phyloP scores from a whole-genome alignment of 208 protist species.

The Acanthamoeba lenticulata region DNA sequence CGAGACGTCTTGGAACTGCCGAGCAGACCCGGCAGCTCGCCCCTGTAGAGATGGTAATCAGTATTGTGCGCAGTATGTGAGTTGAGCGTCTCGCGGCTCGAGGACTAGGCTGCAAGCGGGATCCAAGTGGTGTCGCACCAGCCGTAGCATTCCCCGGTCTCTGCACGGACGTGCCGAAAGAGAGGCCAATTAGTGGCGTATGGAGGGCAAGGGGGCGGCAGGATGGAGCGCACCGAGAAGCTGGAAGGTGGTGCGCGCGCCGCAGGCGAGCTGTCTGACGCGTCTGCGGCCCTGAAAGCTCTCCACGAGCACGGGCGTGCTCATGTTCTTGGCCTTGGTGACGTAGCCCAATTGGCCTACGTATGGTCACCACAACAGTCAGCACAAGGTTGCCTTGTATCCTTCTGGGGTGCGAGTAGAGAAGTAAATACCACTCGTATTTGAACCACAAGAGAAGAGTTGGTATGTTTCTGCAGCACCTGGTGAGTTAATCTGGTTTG shows the following conservation, averaged over 20 bases:
- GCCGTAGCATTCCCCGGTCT: constrained; percentile 29
- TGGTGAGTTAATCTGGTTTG: background rate
- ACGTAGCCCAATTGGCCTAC: background rate
- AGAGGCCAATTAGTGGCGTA: background rate
- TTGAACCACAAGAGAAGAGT: background rate
- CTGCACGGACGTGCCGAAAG: background rate
- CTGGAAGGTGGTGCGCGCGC: background rate
- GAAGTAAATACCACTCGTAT: background rate
- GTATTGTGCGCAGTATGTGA: too few relatives aligned
- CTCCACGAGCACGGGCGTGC: background rate
- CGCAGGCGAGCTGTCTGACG: constrained; percentile 47
- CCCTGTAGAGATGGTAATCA: too few relatives aligned
- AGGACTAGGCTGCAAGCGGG: too few relatives aligned
- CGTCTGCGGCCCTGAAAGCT: background rate
- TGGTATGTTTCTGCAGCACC: constrained; percentile 20
- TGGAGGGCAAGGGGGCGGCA: background rate
- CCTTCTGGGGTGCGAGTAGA: background rate
- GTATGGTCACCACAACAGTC: too few relatives aligned
- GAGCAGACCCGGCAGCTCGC: background rate
- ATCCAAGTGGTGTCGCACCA: too few relatives aligned
- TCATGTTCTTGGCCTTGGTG: background rate
- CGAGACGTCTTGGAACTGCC: background rate
- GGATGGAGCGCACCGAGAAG: background rate
- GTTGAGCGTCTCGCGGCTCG: too few relatives aligned
- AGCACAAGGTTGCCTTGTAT: too few relatives aligned